Percentiles rank a stretch among this genome's conserved stretches.
These are phyloP conservation scores for Hymenoscyphus scutula DNA, from an alignment of 2,329 filamentous ascomycete species.

Conservation along the genomic window DNA sequence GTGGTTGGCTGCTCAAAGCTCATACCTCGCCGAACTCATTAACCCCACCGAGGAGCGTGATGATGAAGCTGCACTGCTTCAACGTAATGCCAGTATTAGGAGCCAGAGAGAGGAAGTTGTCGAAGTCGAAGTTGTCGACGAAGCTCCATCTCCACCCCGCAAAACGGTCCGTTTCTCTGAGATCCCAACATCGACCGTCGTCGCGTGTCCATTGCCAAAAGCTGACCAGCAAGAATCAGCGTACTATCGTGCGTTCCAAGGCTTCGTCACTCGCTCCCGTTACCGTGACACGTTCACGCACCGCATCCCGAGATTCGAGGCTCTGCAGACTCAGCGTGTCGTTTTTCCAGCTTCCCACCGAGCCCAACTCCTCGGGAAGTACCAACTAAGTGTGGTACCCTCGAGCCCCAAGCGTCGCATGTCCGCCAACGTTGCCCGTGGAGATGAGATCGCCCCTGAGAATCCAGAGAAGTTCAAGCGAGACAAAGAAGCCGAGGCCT, in stretches of 20 bases:
- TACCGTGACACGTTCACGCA: conserved; percentile 78
- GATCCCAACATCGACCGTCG: conserved; percentile 25
- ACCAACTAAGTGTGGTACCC: conserved; percentile 69
- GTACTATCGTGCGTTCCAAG: conserved; percentile 85
- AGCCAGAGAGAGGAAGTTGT: conserved; percentile 24
- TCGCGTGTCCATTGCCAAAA: conserved; percentile 48
- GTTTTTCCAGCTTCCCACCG: conserved; percentile 71
- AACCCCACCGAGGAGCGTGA: conserved; percentile 49
- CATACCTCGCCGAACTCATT: conserved; percentile 69
- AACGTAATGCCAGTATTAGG: conserved; percentile 32
- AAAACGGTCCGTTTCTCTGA: conserved; percentile 77
- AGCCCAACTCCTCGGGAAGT: conserved; percentile 81
- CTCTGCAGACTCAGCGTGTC: conserved; percentile 78
- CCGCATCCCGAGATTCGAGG: conserved; percentile 81
- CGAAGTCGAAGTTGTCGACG: conserved; percentile 41
- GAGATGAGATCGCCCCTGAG: conserved; percentile 62
- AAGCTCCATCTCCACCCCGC: conserved; percentile 48
- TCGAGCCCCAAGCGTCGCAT: conserved; percentile 69
- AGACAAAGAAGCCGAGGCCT: conserved; percentile 79
- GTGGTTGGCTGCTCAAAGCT: conserved; percentile 81
- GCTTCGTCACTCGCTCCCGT: conserved; percentile 64
- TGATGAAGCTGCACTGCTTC: conserved; percentile 34
- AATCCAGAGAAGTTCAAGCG: conserved; percentile 61
- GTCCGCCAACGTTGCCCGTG: conserved; percentile 70
- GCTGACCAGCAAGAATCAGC: conserved; percentile 65